A percentile compares a stretch with the other conserved stretches of the same genome.
phyloP scores from a whole-genome alignment of 257 asterid species.

The Rauvolfia tetraphylla region DNA sequence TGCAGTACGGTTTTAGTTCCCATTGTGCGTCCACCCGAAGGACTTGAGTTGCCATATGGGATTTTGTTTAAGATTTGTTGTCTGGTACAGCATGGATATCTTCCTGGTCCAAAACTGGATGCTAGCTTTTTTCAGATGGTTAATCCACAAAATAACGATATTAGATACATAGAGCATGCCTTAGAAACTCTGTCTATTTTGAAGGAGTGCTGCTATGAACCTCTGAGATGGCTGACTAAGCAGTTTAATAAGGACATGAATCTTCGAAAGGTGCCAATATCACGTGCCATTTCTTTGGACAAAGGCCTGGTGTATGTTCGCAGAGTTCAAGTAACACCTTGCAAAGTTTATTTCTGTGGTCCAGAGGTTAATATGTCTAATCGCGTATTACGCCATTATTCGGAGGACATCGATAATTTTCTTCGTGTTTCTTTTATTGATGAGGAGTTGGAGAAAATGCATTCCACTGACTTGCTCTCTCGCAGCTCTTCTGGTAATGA shows the following conservation, averaged over 20 bases:
- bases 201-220: conserved; percentile 87
- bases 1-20: conserved; percentile 52
- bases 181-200: conserved; percentile 51
- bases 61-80: conserved; percentile 61
- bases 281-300: conserved; percentile 54
- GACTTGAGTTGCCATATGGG: conserved; percentile 45
- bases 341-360: conserved; percentile 71
- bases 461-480: conserved; percentile 56
- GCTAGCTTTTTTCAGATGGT: conserved; percentile 42
- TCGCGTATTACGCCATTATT: conserved; percentile 67
- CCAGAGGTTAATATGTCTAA: conserved; percentile 83
- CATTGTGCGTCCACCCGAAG: conserved; percentile 49
- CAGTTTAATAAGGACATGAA: conserved; percentile 42
- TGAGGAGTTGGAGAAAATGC: conserved; percentile 80
- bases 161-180: conserved; percentile 57
- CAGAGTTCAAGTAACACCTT: conserved; percentile 86
- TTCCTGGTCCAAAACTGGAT: conserved; percentile 67
- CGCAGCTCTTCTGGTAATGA: conserved; percentile 31
- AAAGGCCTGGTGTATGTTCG: conserved; percentile 72
- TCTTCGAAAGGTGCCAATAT: conserved; percentile 41
- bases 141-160: conserved; percentile 39
- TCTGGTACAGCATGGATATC: conserved; percentile 77
- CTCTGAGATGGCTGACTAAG: conserved; percentile 54
- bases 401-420: conserved; percentile 53
- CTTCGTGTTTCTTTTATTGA: conserved; percentile 89